Conservation (phyloP, 331 rosid species). For the Saraca asoca region DNA sequence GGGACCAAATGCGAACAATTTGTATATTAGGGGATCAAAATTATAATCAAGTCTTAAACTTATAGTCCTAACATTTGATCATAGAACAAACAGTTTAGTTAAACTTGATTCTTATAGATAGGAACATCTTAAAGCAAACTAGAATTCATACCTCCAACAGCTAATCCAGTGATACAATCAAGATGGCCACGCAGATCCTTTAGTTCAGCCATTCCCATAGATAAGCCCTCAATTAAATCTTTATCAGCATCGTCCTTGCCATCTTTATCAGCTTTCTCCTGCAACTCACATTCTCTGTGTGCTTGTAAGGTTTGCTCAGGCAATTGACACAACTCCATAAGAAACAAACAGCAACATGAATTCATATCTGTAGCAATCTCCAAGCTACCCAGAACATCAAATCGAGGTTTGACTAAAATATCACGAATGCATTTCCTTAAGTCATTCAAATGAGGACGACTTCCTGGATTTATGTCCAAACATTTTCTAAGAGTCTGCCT, state of each 20-base stretch:
- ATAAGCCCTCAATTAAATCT: conserved; percentile 45
- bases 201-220: conserved; percentile 60
- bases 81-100: not conserved
- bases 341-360: conserved; percentile 48
- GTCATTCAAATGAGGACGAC: conserved; percentile 59
- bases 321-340: conserved; percentile 61
- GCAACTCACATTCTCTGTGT: conserved; percentile 37
- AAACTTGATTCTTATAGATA: conserved; percentile 18
- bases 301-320: conserved; percentile 37
- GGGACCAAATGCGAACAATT: no score
- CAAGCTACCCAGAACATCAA: conserved; percentile 49
- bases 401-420: conserved; percentile 51
- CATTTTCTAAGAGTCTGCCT: conserved; percentile 58
- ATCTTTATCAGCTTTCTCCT: conserved; percentile 40
- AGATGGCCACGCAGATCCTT: conserved; percentile 77
- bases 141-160: conserved; percentile 74
- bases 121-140: conserved; percentile 3
- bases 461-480: conserved; percentile 58
- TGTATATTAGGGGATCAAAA: no score
- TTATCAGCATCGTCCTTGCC: conserved; percentile 42
- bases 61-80: no score
- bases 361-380: conserved; percentile 41
- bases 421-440: conserved; percentile 68
- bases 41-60: no score
- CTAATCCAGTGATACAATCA: conserved; percentile 74